These are phyloP conservation scores for Fusarium torulosum DNA, from an alignment of 2,329 filamentous ascomycete species.

Conservation along the genomic window DNA sequence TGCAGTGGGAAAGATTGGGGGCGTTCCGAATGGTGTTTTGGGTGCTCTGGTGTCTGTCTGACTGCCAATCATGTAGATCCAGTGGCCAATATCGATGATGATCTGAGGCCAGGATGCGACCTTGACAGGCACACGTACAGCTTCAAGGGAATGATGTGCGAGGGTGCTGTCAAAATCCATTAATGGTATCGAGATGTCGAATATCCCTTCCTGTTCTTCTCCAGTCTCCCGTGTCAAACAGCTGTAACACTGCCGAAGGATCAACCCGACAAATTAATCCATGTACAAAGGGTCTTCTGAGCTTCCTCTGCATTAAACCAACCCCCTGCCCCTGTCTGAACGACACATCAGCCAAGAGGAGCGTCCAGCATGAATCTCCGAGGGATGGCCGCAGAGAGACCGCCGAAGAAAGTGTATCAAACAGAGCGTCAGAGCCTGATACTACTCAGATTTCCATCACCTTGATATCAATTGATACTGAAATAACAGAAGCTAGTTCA, in stretches of 20 bases:
- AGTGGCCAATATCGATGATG: slow-evolving; percentile 35
- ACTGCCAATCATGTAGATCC: slow-evolving; percentile 31
- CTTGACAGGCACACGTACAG: slow-evolving; percentile 34
- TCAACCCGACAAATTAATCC: slow-evolving; percentile 4
- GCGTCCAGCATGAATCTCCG: slow-evolving; percentile 30
- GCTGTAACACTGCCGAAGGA: slow-evolving; percentile 9
- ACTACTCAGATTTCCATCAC: neutral
- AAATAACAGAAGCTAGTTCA: slow-evolving; percentile 1
- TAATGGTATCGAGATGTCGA: slow-evolving; percentile 1
- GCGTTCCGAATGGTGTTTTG: slow-evolving; percentile 22
- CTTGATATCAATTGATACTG: slow-evolving; percentile 4
- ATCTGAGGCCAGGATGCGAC: slow-evolving; percentile 40
- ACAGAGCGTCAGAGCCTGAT: slow-evolving; percentile 7
- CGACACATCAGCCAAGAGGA: slow-evolving; percentile 26
- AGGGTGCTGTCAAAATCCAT: neutral
- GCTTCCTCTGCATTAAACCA: slow-evolving; percentile 18
- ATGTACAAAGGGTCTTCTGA: slow-evolving; percentile 35
- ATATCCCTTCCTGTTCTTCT: slow-evolving; percentile 1
- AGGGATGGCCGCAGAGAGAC: slow-evolving; percentile 33
- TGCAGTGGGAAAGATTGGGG: slow-evolving; percentile 36
- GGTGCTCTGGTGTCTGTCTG: slow-evolving; percentile 21
- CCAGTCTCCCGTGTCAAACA: slow-evolving; percentile 1
- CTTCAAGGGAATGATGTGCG: slow-evolving; percentile 7
- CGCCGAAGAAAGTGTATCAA: slow-evolving; percentile 7
- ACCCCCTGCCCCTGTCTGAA: slow-evolving; percentile 29